Evolutionary conservation across 805 yeast species (phyloP).

Genomic region (Wickerhamomyces subpelliculosus): DNA sequence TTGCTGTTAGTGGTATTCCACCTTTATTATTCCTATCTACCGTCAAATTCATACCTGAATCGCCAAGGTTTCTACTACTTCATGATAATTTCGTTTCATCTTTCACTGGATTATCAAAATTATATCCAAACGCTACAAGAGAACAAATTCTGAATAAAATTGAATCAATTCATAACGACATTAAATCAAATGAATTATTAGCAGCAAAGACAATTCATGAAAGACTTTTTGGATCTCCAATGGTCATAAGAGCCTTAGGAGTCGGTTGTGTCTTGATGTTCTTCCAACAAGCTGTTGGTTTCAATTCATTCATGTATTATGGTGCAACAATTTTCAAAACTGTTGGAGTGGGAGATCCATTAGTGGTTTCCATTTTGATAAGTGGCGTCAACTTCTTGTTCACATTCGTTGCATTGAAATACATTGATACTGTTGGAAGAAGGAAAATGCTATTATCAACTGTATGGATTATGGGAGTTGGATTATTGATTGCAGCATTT

Average conservation of each 20-base stretch:
- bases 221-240: constrained; percentile 11
- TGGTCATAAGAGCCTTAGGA: constrained; percentile 32
- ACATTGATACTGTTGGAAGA: constrained; percentile 46
- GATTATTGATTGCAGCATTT: constrained; percentile 26
- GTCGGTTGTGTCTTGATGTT: constrained; percentile 47
- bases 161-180: constrained; percentile 36
- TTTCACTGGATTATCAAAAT: constrained; percentile 35
- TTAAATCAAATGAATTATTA: constrained; percentile 4
- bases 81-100: constrained; percentile 27
- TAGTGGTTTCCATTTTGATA: constrained; percentile 46
- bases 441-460: constrained; percentile 35
- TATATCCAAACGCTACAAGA: constrained; percentile 35
- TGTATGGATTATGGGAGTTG: constrained; percentile 31
- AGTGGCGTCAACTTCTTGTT: constrained; percentile 50
- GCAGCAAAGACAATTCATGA: background rate
- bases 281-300: constrained; percentile 56
- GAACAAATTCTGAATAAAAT: constrained; percentile 40
- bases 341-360: constrained; percentile 46
- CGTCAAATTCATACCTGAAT: constrained; percentile 41
- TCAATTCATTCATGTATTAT: constrained; percentile 58
- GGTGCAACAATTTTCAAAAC: constrained; percentile 50
- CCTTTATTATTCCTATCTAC: constrained; percentile 31
- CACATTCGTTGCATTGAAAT: constrained; percentile 44
- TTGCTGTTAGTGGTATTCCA: constrained; percentile 32
- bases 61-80: constrained; percentile 38